These are phyloP conservation scores for Miamiensis avidus DNA, from an alignment of 169 alveolate species.

Conservation along the genomic window DNA sequence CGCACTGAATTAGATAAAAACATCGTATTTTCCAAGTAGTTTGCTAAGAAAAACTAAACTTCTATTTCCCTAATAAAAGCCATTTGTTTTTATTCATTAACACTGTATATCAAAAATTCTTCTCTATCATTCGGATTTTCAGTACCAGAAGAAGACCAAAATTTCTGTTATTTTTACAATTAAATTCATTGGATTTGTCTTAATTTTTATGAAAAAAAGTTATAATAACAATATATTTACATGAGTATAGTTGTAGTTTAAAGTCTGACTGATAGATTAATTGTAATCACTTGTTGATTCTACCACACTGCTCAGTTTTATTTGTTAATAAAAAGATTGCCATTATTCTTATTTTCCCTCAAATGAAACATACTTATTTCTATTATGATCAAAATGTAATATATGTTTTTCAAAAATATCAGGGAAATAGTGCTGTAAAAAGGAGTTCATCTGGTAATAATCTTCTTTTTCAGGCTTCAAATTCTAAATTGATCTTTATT, in stretches of 20 bases:
- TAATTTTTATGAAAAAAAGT: no score
- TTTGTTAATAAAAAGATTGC: no score
- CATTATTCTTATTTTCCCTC: no score
- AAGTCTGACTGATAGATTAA: not conserved
- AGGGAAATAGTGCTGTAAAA: no score
- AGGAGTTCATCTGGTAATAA: no score
- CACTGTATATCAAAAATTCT: not conserved
- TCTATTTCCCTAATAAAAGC: not conserved
- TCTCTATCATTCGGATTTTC: not conserved
- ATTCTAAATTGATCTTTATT: no score
- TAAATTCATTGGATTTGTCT: not conserved
- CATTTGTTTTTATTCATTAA: no score
- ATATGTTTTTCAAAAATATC: no score
- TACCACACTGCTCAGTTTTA: no score
- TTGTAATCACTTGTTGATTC: not conserved
- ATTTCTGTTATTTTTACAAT: not conserved
- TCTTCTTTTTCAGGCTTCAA: no score
- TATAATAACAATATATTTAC: not conserved
- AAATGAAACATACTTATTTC: no score
- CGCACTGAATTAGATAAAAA: not conserved
- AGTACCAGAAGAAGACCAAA: not conserved
- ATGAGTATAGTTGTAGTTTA: not conserved
- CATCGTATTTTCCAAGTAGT: not conserved
- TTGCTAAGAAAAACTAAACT: not conserved
- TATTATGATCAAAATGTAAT: no score